Conservation (phyloP, 1,284 basidiomycete genomes). For the Leccinum insolens region DNA sequence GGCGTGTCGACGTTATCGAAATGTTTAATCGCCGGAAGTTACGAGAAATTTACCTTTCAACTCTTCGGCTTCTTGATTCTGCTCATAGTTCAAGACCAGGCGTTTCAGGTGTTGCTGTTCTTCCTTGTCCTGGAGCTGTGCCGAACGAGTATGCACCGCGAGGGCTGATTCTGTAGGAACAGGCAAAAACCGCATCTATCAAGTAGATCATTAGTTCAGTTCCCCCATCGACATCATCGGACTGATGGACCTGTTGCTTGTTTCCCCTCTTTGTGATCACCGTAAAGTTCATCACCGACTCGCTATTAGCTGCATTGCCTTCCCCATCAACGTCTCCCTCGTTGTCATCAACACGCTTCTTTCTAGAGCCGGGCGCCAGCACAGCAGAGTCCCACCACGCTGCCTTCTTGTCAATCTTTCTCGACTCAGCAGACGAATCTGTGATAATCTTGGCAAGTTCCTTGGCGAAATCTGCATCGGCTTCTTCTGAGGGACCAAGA, state of each 20-base stretch:
- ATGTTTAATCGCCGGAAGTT: neutral
- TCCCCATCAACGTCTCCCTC: slow-evolving; percentile 52
- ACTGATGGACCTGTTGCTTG: slow-evolving; percentile 75
- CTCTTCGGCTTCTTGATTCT: slow-evolving; percentile 82
- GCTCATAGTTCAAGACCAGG: slow-evolving; percentile 86
- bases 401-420: slow-evolving; percentile 83
- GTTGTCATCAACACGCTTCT: slow-evolving; percentile 58
- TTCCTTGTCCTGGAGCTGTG: slow-evolving; percentile 89
- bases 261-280: slow-evolving; percentile 93
- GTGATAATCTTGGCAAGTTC: slow-evolving; percentile 96
- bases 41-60: slow-evolving; percentile 58
- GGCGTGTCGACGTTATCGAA: slow-evolving; percentile 12
- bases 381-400: slow-evolving; percentile 89
- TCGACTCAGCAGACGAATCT: slow-evolving; percentile 80
- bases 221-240: neutral
- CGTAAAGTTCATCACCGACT: slow-evolving; percentile 87
- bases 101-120: slow-evolving; percentile 96
- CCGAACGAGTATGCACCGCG: slow-evolving; percentile 85
- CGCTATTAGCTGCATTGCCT: slow-evolving; percentile 38
- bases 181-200: slow-evolving; percentile 80
- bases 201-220: slow-evolving; percentile 13
- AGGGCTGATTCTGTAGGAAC: slow-evolving; percentile 87
- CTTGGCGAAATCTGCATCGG: slow-evolving; percentile 91
- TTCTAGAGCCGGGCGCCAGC: slow-evolving; percentile 62
- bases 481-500: slow-evolving; percentile 81